These are phyloP conservation scores for Schizothecium vesticola DNA, from an alignment of 495 filamentous ascomycete genomes.

Conservation along the genomic window DNA sequence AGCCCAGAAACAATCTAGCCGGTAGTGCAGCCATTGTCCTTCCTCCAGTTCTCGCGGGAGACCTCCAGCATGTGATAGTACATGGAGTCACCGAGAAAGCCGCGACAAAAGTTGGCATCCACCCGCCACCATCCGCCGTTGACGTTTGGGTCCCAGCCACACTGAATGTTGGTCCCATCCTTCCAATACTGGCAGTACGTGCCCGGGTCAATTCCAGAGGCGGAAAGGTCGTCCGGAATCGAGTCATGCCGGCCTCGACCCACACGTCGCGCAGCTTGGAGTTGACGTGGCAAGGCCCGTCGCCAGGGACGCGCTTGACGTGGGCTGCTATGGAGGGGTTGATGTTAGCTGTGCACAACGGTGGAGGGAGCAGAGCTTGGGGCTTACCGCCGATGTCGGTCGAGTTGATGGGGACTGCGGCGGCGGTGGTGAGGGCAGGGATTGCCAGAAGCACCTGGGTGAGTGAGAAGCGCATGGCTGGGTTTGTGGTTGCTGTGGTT, in stretches of 20 bases:
- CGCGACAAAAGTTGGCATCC: background rate
- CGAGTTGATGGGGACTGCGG: background rate
- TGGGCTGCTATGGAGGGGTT: background rate
- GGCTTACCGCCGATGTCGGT: background rate
- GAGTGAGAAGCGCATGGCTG: background rate
- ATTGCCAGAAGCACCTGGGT: background rate
- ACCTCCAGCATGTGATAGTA: background rate
- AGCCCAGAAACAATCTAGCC: background rate
- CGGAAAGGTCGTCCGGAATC: background rate
- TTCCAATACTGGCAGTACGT: background rate
- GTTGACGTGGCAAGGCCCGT: background rate
- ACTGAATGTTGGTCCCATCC: background rate
- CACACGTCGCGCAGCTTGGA: background rate
- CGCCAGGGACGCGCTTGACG: too few relatives aligned
- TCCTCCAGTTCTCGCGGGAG: background rate
- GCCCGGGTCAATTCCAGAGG: background rate
- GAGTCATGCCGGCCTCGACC: background rate
- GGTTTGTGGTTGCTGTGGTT: too few relatives aligned
- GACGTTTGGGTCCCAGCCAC: background rate
- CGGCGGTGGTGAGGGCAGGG: background rate
- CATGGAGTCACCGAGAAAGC: background rate
- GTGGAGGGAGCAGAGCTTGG: background rate
- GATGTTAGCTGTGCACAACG: background rate
- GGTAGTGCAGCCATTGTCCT: background rate
- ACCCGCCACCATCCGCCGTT: background rate